Base-by-base conservation (phyloP, 1,284 basidiomycete species). In the Xerocomus tenax region DNA sequence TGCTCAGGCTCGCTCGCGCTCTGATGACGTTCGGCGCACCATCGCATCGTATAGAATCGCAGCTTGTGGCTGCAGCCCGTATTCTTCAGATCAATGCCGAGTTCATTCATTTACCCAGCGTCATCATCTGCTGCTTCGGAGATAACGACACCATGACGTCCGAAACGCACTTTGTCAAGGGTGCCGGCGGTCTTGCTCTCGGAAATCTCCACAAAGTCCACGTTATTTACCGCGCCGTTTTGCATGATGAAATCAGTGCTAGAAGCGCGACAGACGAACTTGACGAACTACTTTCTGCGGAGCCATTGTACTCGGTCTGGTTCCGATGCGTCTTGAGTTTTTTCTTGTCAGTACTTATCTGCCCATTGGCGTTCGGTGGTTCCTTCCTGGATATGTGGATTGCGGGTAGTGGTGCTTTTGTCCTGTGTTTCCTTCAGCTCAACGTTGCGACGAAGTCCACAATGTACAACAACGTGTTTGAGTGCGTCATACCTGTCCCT, bases 381-480 rank as follows among this genome's bases (percentile, higher is more conserved):
- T 87, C 86, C 16, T 80, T 91, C 58, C 53, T 88, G 45, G 91
- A 94, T 64, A 84, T 89, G 76, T 83, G 84, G 75, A 73, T 91
- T 13, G 76, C 87, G 13, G 90, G 87, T 9, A 56, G 67, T 8
- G 78, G 82, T 28, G 85, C 85, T 0, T 76, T 81, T 45, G 61
- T 84, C 44, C 66, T 91, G 41, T 76, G 77, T 43, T 74, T 78
- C 58, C 74, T 92, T 57, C 86, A 90, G 59, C 75, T 89, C 18
- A 75, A 73, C 51, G 79, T 86, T 4, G 85, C 83, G 9, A 72
- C 78, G 23, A 86, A 84, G 62, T 87, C 82, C 60, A 74, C 82
- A 0, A 72, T 90, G 63, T 91, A 90, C 64, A 84, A 86, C 28
- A 90, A 89, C 60, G 87, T 93, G 41, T 92, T 92, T 56, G 90